Evolutionary conservation across 257 asterid genomes (phyloP).

Genomic region (Jasminum sambac): DNA sequence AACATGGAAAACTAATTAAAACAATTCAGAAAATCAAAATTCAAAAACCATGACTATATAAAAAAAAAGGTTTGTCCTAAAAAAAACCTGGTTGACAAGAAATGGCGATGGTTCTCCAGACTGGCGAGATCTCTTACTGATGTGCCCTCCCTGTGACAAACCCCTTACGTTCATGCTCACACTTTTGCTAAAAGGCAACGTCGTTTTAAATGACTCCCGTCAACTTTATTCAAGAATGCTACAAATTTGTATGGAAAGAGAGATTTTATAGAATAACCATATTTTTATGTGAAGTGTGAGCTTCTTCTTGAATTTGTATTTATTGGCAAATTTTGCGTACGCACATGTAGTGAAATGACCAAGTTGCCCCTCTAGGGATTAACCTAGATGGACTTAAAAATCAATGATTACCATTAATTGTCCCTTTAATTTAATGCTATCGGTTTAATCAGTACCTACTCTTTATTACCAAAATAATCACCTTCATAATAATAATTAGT

Average conservation of each 20-base stretch:
- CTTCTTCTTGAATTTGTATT: no score
- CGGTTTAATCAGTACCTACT: no score
- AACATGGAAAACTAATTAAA: neutral
- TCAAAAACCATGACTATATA: neutral
- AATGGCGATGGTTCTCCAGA: constrained; percentile 23
- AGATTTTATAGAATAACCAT: neutral
- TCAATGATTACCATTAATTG: no score
- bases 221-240: constrained; percentile 15
- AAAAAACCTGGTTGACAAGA: constrained; percentile 41
- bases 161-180: constrained; percentile 32
- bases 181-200: constrained; percentile 26
- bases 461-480: no score
- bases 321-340: no score
- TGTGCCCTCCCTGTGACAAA: constrained; percentile 47
- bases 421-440: no score
- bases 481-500: no score
- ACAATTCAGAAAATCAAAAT: constrained; percentile 6
- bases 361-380: neutral
- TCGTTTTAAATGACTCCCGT: constrained; percentile 37
- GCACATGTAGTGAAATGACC: neutral
- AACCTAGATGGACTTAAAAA: neutral
- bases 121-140: constrained; percentile 47
- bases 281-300: no score
- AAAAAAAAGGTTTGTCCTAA: neutral
- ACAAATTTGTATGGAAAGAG: neutral